phyloP scores from a whole-genome alignment of 2,329 filamentous ascomycete genomes.

The Aureobasidium namibiae region DNA sequence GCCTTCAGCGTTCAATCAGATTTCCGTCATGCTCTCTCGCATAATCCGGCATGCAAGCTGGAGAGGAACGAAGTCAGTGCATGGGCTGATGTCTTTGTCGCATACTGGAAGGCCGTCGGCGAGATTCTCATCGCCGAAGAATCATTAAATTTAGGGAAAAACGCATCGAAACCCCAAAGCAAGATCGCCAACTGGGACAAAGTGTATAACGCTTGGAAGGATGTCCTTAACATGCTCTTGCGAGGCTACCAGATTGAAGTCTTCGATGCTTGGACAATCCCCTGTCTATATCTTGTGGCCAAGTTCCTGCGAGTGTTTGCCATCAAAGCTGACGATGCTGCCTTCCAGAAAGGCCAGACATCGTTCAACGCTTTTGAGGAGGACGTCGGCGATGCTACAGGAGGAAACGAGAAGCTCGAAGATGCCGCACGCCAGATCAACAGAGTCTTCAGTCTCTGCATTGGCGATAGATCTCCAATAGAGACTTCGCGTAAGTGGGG shows the following conservation, averaged over 20 bases:
- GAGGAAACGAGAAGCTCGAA: constrained; percentile 77
- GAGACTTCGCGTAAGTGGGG: constrained; percentile 96
- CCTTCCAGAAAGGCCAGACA: constrained; percentile 38
- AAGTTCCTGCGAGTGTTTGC: constrained; percentile 84
- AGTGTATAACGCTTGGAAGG: constrained; percentile 84
- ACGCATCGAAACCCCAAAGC: constrained; percentile 11
- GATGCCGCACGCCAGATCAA: constrained; percentile 88
- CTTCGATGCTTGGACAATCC: constrained; percentile 86
- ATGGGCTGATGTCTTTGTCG: constrained; percentile 80
- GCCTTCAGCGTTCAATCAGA: constrained; percentile 57
- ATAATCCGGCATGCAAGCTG: constrained; percentile 39
- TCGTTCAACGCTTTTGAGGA: constrained; percentile 54
- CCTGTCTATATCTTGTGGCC: constrained; percentile 78
- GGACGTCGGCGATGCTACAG: constrained; percentile 67
- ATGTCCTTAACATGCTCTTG: constrained; percentile 66
- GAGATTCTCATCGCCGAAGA: constrained; percentile 63
- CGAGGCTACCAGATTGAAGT: constrained; percentile 69
- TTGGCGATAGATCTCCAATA: constrained; percentile 65
- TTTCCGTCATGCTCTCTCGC: constrained; percentile 62
- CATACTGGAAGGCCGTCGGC: constrained; percentile 75
- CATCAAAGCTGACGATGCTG: constrained; percentile 73
- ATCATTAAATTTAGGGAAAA: constrained; percentile 35
- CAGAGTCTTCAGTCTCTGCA: constrained; percentile 80
- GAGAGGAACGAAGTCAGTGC: constrained; percentile 56
- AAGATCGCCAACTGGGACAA: constrained; percentile 61